These are phyloP conservation scores for Fragosphaeria purpurea DNA, from an alignment of 2,329 filamentous ascomycete genomes.

Conservation along the genomic window DNA sequence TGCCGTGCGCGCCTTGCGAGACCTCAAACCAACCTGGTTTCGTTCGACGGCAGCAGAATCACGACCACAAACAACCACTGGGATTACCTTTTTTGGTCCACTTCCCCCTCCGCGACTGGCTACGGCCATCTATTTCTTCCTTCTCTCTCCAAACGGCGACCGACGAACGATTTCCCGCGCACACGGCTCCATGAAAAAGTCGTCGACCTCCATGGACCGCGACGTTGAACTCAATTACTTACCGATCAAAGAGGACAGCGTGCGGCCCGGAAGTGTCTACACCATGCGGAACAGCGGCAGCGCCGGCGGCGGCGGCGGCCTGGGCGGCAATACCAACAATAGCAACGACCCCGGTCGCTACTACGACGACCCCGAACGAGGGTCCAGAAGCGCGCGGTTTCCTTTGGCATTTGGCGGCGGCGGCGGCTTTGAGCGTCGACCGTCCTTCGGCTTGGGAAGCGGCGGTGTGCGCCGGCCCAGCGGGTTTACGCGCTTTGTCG, in stretches of 20 bases:
- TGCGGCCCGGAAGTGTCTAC: conserved; percentile 11
- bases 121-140: background rate
- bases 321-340: background rate
- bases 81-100: too few relatives aligned
- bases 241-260: conserved; percentile 15
- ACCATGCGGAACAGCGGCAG: conserved; percentile 7
- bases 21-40: too few relatives aligned
- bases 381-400: background rate
- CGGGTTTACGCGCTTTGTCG: conserved; percentile 32
- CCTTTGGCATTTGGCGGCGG: background rate
- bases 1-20: too few relatives aligned
- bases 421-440: conserved; percentile 4
- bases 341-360: conserved; percentile 5
- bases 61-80: too few relatives aligned
- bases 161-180: background rate
- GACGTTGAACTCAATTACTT: conserved; percentile 16
- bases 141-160: background rate
- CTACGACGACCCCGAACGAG: conserved; percentile 12
- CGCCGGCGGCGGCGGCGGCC: background rate
- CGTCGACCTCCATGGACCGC: conserved; percentile 12
- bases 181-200: conserved; percentile 4
- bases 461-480: conserved; percentile 3
- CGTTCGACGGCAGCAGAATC: too few relatives aligned
- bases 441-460: conserved; percentile 11
- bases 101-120: too few relatives aligned